Evolutionary conservation across 257 asterid species (phyloP).

Genomic region (Solanum lignicaule): DNA sequence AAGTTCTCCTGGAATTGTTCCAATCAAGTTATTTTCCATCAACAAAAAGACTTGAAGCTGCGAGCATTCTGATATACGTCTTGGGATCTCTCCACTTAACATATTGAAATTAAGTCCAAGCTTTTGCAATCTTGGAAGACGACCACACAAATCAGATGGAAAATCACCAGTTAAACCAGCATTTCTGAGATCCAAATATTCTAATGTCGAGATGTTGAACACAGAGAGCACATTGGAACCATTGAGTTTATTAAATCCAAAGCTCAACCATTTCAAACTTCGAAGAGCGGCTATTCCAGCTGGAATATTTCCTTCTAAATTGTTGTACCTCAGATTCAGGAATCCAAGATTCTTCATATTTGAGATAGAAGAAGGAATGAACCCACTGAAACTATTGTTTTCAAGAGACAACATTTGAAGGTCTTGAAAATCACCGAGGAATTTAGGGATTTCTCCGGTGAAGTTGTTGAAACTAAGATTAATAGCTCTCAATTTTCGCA

Average conservation of each 20-base stretch:
- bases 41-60: neutral
- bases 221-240: neutral
- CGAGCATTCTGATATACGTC: neutral
- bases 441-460: neutral
- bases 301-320: conserved; percentile 1
- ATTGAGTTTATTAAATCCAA: neutral
- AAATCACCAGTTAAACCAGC: neutral
- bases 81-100: conserved; percentile 15
- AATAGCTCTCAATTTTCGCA: neutral
- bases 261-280: neutral
- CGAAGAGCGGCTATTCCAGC: neutral
- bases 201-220: neutral
- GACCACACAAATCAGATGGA: neutral
- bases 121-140: conserved; percentile 4
- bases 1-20: neutral
- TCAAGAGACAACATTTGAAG: neutral
- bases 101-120: conserved; percentile 8
- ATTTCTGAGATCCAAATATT: neutral
- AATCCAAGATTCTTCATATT: neutral
- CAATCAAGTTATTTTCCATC: neutral
- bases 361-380: neutral
- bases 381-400: conserved; percentile 4
- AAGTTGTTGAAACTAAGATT: conserved; percentile 2
- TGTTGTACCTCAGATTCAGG: neutral
- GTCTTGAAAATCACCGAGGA: neutral